phyloP scores from a whole-genome alignment of 2,329 filamentous ascomycete genomes.

The Exophiala sp. region DNA sequence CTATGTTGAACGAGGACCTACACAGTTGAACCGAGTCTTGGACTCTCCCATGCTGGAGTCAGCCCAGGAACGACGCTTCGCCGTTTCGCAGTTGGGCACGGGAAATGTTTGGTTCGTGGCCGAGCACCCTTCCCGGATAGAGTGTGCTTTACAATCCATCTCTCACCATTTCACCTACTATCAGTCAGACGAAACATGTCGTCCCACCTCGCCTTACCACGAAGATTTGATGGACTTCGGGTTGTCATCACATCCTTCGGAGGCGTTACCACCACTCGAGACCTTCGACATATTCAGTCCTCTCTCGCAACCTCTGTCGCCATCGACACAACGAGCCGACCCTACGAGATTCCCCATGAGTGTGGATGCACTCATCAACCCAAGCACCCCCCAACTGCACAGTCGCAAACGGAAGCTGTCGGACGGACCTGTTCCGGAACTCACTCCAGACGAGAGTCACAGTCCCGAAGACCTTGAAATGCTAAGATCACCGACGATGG shows the following conservation, averaged over 20 bases:
- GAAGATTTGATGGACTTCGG: slow-evolving; percentile 7
- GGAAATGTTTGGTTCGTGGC: slow-evolving; percentile 15
- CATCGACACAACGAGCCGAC: background rate
- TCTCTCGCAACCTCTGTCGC: background rate
- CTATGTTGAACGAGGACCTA: slow-evolving; percentile 15
- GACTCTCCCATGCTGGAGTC: slow-evolving; percentile 23
- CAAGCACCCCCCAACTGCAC: background rate
- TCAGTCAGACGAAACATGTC: background rate
- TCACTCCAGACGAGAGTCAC: background rate
- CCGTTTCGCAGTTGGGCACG: slow-evolving; percentile 17
- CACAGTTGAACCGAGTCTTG: slow-evolving; percentile 11
- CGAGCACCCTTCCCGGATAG: slow-evolving; percentile 12
- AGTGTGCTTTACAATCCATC: slow-evolving; percentile 1
- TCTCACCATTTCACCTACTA: slow-evolving; percentile 4
- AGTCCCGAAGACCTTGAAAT: background rate
- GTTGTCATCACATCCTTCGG: background rate
- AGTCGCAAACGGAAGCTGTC: background rate
- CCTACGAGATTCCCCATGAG: background rate
- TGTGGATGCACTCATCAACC: background rate
- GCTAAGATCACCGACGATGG: background rate
- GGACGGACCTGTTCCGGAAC: background rate
- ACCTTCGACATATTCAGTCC: background rate
- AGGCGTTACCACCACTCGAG: slow-evolving; percentile 1
- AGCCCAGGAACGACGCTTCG: slow-evolving; percentile 26
- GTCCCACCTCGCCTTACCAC: slow-evolving; percentile 7